Percentiles rank a stretch among this genome's conserved stretches.
Conservation (phyloP, 2,329 filamentous ascomycete species). For the Proliferodiscus dingleyae region DNA sequence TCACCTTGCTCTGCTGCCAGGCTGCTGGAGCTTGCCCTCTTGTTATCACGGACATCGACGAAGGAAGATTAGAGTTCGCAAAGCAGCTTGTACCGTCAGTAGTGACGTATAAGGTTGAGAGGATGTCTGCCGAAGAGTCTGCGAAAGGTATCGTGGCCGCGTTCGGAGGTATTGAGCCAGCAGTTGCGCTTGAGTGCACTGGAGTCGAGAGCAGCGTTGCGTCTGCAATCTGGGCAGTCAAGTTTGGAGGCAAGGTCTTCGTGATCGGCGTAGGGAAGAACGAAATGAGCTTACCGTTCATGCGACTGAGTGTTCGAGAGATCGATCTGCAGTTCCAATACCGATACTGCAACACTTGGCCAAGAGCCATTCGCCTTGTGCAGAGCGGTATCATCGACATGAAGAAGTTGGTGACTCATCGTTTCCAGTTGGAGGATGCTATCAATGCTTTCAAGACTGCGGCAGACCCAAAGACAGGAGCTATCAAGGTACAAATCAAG, state of each 20-base stretch:
- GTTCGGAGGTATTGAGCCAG: conserved; percentile 76
- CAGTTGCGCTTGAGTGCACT: conserved; percentile 84
- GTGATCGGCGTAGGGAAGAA: conserved; percentile 94
- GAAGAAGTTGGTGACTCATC: conserved; percentile 79
- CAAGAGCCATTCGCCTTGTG: conserved; percentile 81
- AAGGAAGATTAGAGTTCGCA: conserved; percentile 77
- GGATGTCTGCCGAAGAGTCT: conserved; percentile 62
- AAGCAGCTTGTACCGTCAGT: conserved; percentile 76
- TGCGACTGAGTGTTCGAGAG: conserved; percentile 84
- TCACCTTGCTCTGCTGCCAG: conserved; percentile 76
- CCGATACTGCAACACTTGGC: conserved; percentile 95
- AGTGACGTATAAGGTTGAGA: conserved; percentile 73
- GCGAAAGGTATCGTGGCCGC: conserved; percentile 62
- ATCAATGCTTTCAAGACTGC: conserved; percentile 86
- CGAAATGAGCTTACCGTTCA: conserved; percentile 93
- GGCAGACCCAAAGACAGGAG: conserved; percentile 80
- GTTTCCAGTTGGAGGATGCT: conserved; percentile 80
- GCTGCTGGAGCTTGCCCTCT: conserved; percentile 88
- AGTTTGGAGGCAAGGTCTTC: conserved; percentile 96
- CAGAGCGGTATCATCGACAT: conserved; percentile 80
- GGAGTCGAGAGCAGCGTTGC: conserved; percentile 87
- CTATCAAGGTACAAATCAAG: conserved; percentile 98
- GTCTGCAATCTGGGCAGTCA: conserved; percentile 80
- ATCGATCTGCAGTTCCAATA: conserved; percentile 97
- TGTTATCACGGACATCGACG: conserved; percentile 92